Base-by-base conservation (phyloP, 2,329 filamentous ascomycete genomes). In the Penicillium sp. region DNA sequence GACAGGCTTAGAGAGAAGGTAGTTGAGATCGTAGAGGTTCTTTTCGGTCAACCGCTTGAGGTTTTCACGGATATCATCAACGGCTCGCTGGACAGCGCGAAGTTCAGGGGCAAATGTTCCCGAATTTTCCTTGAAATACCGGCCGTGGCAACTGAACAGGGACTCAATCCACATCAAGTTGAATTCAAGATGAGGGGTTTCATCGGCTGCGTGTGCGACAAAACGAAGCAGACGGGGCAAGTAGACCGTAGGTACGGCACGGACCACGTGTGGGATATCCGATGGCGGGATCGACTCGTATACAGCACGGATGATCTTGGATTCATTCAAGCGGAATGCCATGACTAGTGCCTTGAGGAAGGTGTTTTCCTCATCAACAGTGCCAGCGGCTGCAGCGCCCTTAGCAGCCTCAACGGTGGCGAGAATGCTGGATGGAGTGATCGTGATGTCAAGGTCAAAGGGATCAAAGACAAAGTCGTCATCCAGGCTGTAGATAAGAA, bases 301-400 rank as follows among this genome's bases (percentile, higher is more conserved):
- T 19, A 97, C 90, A 53, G 87, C 86, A 66, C 90, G 89, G 60
- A 97, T 86, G 47, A 99, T 82, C 22, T 87, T 85, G 5, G 86
- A 83, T 73, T 96, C 91, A 76, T 96, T 97, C 57, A 99, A 86
- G 6, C 96, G 89, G 82, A 99, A 99, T 1, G 93, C 90, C 95
- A 99, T 99, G 62, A 97, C 87, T 6, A 99, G 80, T 1, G 95
- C 93, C 76, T 95, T 96, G 62, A 98, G 84, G 74, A 90, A 96
- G 9, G 73, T 71, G 70, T 96, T 90, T 60, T 84, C 84, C 55
- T 92, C 86, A 56, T 88, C 82, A 31, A 90, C 78, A 10, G 88
- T 84, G 50, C 68, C 60, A 11, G 68, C 62, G 21, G 57, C 59
- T 14, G 68, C 61, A 1, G 73, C 65, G 43, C 65, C 56, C 61